Conservation (phyloP, 176 grass and related monocot species). For the Sorghum bicolor region DNA sequence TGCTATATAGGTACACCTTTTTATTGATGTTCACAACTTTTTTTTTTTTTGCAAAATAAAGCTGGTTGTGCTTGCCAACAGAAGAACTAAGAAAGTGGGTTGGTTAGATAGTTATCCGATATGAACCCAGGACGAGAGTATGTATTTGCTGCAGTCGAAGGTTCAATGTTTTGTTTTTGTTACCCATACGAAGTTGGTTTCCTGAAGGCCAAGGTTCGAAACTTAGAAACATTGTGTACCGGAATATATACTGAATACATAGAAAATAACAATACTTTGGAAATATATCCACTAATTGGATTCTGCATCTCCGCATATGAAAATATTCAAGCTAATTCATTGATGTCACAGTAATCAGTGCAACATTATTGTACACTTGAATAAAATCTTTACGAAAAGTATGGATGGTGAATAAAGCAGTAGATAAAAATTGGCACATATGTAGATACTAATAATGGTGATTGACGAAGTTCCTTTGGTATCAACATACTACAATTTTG, state of each 20-base stretch:
- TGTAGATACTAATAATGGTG: not conserved
- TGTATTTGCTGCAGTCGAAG: not conserved
- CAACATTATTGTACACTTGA: not conserved
- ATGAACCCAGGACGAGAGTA: not conserved
- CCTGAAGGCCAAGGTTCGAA: not conserved
- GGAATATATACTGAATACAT: not conserved
- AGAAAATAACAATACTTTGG: not conserved
- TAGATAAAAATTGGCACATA: not conserved
- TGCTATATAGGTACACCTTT: not conserved
- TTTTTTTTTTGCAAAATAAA: not conserved
- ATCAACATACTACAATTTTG: not conserved
- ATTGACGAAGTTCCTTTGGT: not conserved
- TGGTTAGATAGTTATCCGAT: not conserved
- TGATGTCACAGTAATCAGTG: not conserved
- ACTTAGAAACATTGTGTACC: not conserved
- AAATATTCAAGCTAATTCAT: not conserved
- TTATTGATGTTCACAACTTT: not conserved
- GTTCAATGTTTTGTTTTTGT: not conserved
- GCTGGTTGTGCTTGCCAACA: not conserved
- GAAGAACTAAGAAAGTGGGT: not conserved
- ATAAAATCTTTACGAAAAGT: not conserved
- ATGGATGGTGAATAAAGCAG: not conserved
- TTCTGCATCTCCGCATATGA: not conserved
- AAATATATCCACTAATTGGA: not conserved
- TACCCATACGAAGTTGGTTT: not conserved